A percentile compares a stretch with the other conserved stretches of the same genome.
These are phyloP conservation scores for Acanthamoeba quina DNA, from an alignment of 208 protist genomes.

Conservation along the genomic window DNA sequence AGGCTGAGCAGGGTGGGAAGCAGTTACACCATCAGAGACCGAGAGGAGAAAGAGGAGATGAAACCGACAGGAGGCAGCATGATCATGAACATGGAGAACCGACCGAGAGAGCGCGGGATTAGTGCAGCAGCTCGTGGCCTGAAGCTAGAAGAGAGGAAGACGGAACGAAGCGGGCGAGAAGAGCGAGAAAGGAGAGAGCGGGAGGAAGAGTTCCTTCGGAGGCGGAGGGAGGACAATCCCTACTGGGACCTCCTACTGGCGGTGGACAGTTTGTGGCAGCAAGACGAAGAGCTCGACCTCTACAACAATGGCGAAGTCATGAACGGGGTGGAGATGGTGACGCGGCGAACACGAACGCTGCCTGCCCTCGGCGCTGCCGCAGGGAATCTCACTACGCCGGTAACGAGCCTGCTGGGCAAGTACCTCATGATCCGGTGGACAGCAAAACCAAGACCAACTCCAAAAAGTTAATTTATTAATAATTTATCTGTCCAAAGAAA, in stretches of 20 bases:
- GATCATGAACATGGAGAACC: background rate
- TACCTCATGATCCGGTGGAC: conserved; percentile 44
- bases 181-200: background rate
- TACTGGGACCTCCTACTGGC: background rate
- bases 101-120: background rate
- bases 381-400: background rate
- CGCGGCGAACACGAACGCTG: background rate
- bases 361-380: background rate
- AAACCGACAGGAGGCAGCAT: background rate
- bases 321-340: background rate
- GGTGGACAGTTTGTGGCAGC: background rate
- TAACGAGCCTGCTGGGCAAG: conserved; percentile 5
- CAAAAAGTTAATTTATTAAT: too few relatives aligned
- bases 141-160: background rate
- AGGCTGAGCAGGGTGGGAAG: background rate
- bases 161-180: background rate
- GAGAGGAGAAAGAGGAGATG: background rate
- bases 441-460: background rate
- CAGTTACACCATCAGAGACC: background rate
- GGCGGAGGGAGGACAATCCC: background rate
- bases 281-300: background rate
- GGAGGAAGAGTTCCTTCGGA: background rate
- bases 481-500: too few relatives aligned
- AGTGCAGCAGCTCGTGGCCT: background rate
- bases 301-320: background rate